Conservation (phyloP, 106 monocot genomes). For the Gastrodia elata region DNA sequence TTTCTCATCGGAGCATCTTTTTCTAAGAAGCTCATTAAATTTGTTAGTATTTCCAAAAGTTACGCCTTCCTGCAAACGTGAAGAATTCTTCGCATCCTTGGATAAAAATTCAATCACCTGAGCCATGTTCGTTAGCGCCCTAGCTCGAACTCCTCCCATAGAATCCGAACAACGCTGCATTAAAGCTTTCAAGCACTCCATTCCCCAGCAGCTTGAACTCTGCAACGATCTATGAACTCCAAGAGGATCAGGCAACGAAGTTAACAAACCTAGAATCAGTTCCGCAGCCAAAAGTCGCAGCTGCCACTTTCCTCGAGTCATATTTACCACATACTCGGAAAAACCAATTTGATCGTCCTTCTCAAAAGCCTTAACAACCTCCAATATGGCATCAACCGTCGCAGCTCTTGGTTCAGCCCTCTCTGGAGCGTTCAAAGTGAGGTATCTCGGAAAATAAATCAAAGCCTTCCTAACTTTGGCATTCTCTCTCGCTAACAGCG, state of each 20-base stretch:
- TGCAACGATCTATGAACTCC: conserved; percentile 10
- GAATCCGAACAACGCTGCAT: conserved; percentile 56
- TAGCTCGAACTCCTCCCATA: conserved; percentile 51
- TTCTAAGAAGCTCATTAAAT: conserved; percentile 49
- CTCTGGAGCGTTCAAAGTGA: conserved; percentile 60
- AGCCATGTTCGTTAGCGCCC: conserved; percentile 64
- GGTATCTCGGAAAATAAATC: conserved; percentile 63
- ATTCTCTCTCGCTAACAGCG: conserved; percentile 37
- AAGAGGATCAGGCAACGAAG: conserved; percentile 38
- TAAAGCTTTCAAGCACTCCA: conserved; percentile 47
- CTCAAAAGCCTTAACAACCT: conserved; percentile 49
- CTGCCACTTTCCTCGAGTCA: conserved; percentile 64
- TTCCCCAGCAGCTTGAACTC: conserved; percentile 23
- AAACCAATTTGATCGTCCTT: conserved; percentile 40
- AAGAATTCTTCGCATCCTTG: conserved; percentile 19
- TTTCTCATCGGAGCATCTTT: conserved; percentile 78
- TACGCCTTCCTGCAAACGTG: conserved; percentile 21
- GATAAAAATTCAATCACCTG: conserved; percentile 45
- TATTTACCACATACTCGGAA: conserved; percentile 44
- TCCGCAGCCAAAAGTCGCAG: conserved; percentile 70
- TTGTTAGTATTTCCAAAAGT: conserved; percentile 16
- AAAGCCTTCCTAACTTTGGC: conserved; percentile 51
- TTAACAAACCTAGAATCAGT: conserved; percentile 52
- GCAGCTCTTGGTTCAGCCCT: conserved; percentile 69
- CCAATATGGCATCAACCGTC: conserved; percentile 65